Evolutionary conservation across 257 asterid species (phyloP).

Genomic region (Salvia splendens): DNA sequence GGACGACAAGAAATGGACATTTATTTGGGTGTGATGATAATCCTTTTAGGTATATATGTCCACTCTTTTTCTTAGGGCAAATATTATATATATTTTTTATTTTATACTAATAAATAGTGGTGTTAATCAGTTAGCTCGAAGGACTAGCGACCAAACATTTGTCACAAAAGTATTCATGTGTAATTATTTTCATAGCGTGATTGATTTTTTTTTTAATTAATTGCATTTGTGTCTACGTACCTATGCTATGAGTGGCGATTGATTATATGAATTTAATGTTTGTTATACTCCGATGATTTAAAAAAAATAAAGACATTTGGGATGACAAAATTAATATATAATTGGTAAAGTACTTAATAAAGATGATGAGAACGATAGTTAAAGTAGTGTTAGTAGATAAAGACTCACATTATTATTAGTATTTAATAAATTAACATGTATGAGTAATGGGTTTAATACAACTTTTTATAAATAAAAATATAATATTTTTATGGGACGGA

Average conservation of each 20-base stretch:
- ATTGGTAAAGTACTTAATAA: too few species aligned
- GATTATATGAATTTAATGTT: too few species aligned
- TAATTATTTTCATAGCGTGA: background rate
- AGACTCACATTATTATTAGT: too few species aligned
- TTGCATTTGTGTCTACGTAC: background rate
- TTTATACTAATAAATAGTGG: background rate
- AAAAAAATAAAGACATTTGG: too few species aligned
- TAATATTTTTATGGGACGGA: too few species aligned
- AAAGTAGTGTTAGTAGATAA: too few species aligned
- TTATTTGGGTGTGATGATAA: background rate
- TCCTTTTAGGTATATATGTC: background rate
- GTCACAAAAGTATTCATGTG: constrained; percentile 2
- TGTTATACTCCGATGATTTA: too few species aligned
- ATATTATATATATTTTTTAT: background rate
- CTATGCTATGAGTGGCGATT: background rate
- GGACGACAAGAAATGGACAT: constrained; percentile 18
- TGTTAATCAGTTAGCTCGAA: constrained; percentile 6
- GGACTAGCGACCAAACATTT: constrained; percentile 18
- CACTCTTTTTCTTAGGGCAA: constrained; percentile 14
- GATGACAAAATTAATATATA: too few species aligned
- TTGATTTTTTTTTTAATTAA: background rate
- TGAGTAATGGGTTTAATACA: too few species aligned
- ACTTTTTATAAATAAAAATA: too few species aligned
- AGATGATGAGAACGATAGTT: too few species aligned
- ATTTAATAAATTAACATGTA: too few species aligned